Conservation (phyloP, 2,329 filamentous ascomycete genomes). For the Rhynchosporium agropyri region DNA sequence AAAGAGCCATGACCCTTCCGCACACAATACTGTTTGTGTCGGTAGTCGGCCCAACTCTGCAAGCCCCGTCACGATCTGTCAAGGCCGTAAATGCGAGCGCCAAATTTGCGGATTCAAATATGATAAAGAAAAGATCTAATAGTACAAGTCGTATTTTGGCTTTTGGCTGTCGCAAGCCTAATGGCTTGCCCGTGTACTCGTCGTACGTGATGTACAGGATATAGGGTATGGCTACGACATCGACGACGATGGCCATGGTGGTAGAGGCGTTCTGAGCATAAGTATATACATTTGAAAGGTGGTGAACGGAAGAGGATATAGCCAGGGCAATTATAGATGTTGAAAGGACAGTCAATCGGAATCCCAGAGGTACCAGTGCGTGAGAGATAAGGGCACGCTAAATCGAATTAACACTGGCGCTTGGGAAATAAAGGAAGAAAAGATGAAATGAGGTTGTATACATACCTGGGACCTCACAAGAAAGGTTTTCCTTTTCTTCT, state of each 20-base stretch:
- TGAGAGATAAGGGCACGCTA: conserved; percentile 42
- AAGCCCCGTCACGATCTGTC: conserved; percentile 62
- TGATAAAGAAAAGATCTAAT: conserved; percentile 93
- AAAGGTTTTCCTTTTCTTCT: conserved; percentile 36
- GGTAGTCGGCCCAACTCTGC: conserved; percentile 47
- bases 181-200: conserved; percentile 91
- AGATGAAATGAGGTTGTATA: not conserved
- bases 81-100: conserved; percentile 86
- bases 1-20: conserved; percentile 68
- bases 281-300: conserved; percentile 47
- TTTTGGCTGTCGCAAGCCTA: conserved; percentile 80
- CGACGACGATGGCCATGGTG: conserved; percentile 85
- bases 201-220: conserved; percentile 93
- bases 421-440: too few species aligned
- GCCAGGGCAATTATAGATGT: conserved; percentile 83
- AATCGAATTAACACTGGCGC: conserved; percentile 20
- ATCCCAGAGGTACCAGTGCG: conserved; percentile 78
- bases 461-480: conserved; percentile 38
- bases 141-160: conserved; percentile 90
- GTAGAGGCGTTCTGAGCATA: conserved; percentile 71
- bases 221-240: conserved; percentile 86
- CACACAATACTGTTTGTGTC: conserved; percentile 54
- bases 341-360: conserved; percentile 79
- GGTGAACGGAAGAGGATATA: conserved; percentile 74
- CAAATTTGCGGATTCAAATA: conserved; percentile 93